Conservation (phyloP, 2,329 filamentous ascomycete genomes). For the Penicillium sp. region DNA sequence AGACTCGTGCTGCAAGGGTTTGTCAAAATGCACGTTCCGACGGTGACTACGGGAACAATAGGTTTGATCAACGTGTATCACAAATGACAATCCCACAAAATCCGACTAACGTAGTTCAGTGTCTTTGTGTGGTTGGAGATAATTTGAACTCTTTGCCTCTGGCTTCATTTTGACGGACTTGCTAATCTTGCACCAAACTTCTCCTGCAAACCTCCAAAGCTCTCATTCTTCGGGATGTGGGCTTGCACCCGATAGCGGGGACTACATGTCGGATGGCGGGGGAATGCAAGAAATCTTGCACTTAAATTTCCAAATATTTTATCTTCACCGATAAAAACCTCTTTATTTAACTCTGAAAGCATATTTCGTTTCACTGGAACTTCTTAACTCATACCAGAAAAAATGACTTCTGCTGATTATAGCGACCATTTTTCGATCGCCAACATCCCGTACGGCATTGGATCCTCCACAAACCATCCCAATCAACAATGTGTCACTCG, state of each 20-base stretch:
- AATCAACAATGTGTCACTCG: conserved; percentile 55
- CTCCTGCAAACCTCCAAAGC: no score
- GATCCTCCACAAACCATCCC: conserved; percentile 45
- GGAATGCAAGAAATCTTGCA: conserved; percentile 1
- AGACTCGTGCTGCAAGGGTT: background rate
- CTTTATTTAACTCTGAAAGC: no score
- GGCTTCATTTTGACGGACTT: no score
- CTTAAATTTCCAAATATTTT: background rate
- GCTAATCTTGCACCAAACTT: no score
- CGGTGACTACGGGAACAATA: no score
- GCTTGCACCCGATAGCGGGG: no score
- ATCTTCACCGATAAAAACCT: no score
- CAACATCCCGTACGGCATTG: conserved; percentile 61
- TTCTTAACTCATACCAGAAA: background rate
- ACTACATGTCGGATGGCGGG: conserved; percentile 11
- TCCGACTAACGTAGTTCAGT: no score
- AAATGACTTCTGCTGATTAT: conserved; percentile 27
- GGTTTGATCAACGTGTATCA: background rate
- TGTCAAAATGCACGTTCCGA: background rate
- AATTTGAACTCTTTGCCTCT: no score
- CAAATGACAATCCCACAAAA: no score
- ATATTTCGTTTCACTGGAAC: background rate
- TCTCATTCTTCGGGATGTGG: conserved; percentile 21
- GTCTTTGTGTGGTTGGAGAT: no score
- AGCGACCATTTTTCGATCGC: conserved; percentile 51